Base-by-base conservation (phyloP, 257 asterid genomes). In the Leptodermis oblonga region DNA sequence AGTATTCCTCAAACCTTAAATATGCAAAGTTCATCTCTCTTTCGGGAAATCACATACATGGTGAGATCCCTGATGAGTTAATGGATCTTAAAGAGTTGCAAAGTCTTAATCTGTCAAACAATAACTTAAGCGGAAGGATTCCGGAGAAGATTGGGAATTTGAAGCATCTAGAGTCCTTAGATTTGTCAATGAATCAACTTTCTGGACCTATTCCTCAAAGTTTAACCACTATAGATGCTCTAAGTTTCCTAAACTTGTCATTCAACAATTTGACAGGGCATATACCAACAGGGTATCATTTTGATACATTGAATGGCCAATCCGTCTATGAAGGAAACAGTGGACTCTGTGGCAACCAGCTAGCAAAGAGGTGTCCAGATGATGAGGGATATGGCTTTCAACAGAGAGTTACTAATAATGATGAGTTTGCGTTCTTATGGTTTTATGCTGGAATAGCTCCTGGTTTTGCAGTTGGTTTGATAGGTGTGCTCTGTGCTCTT, bases 151-250 rank as follows among this genome's bases (percentile, higher is more conserved):
- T 78, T 3, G 86, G 67, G 17, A 33, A 26, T 37, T 48, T 81
- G 81, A 48, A 49, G 13, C 4, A 26, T 36, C 75, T 81, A 0
- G 86, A 72, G 60, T 75, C 86, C 4, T 72, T 81, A 1, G 83
- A 81, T 70, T 1, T 78, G 20, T 69, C 81, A 0, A 37, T 17
- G 28, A 81, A 81, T 34, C 7, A 42, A 22, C 67, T 78, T n/a
- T 78, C 76, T 0, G 81, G 83, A 28, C 12, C 69, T 3, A 73
- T 82, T 18, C 83, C 83, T 31, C 68, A 37, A n/a, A 73, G 79
- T 41, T 62, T 82, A 22, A 30, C 79, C 12, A 12, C 45, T 33
- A n/a, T 82, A 56, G 26, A 74, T 45, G 56, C 68, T 73, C 74
- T 82, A 33, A 68, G 83, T 62, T 58, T 67, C 62, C 71, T 82